These are phyloP conservation scores for Aspergillus costaricaensis DNA, from an alignment of 2,329 filamentous ascomycete genomes.

Conservation along the genomic window DNA sequence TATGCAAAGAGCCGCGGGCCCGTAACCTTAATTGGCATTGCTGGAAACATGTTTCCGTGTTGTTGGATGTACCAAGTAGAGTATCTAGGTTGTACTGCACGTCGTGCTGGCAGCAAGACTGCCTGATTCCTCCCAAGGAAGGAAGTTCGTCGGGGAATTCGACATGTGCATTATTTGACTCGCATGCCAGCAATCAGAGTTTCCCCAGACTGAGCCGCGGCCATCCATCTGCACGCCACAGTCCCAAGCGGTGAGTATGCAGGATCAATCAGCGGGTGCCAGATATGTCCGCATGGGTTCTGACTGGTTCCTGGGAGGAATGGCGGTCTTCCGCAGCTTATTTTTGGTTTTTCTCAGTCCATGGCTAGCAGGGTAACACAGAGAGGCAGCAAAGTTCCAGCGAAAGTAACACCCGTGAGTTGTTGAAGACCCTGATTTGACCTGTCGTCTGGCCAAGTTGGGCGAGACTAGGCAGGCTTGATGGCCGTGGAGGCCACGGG, in stretches of 20 bases:
- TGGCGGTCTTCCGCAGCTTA: background rate
- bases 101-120: background rate
- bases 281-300: background rate
- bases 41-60: background rate
- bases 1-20: background rate
- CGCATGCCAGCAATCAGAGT: background rate
- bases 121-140: background rate
- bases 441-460: slow-evolving; percentile 1
- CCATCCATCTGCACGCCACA: background rate
- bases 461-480: background rate
- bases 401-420: background rate
- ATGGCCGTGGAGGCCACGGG: background rate
- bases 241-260: background rate
- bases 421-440: background rate
- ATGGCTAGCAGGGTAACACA: background rate
- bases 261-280: background rate
- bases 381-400: background rate
- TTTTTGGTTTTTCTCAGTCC: background rate
- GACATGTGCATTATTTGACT: background rate
- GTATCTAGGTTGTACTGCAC: slow-evolving; percentile 7
- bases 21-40: background rate
- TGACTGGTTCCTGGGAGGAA: background rate
- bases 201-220: background rate
- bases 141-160: background rate
- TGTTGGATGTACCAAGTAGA: background rate